Evolutionary conservation across 1,139 yeast species (phyloP).

Genomic region (Zygotorulaspora mrakii): DNA sequence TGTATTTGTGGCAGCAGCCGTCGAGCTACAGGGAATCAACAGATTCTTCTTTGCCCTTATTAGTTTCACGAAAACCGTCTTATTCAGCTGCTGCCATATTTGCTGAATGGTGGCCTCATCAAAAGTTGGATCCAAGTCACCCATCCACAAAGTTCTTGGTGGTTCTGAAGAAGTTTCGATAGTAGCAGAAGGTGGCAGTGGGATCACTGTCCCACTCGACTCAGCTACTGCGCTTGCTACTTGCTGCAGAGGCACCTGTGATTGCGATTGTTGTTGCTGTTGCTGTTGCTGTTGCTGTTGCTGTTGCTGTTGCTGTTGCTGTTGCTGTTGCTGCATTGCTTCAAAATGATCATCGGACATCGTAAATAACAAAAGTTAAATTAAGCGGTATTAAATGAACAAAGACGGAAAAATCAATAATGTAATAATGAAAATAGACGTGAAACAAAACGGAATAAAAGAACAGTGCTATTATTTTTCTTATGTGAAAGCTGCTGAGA

Average conservation of each 20-base stretch:
- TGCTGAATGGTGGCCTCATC: constrained; percentile 64
- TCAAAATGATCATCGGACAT: constrained; percentile 12
- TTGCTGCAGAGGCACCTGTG: constrained; percentile 4
- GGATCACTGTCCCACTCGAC: constrained; percentile 28
- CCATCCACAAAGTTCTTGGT: constrained; percentile 84
- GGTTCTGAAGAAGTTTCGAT: constrained; percentile 41
- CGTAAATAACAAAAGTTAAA: constrained; percentile 3
- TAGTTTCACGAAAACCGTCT: constrained; percentile 53
- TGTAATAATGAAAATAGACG: constrained; percentile 2
- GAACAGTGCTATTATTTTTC: background rate
- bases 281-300: no score
- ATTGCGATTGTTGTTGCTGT: no score
- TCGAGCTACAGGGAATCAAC: constrained; percentile 34
- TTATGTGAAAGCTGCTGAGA: background rate
- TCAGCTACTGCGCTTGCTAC: constrained; percentile 4
- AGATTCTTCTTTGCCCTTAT: constrained; percentile 49
- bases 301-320: no score
- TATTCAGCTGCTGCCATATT: constrained; percentile 60
- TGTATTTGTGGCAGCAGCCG: constrained; percentile 11
- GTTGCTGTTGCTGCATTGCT: constrained; percentile 1
- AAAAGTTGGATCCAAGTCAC: constrained; percentile 85
- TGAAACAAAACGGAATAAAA: background rate
- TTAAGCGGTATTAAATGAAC: constrained; percentile 2
- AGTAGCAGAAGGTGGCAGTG: constrained; percentile 48
- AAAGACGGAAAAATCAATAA: constrained; percentile 5